phyloP scores from a whole-genome alignment of 179 eudicot genomes.

The Beta macrorhiza region DNA sequence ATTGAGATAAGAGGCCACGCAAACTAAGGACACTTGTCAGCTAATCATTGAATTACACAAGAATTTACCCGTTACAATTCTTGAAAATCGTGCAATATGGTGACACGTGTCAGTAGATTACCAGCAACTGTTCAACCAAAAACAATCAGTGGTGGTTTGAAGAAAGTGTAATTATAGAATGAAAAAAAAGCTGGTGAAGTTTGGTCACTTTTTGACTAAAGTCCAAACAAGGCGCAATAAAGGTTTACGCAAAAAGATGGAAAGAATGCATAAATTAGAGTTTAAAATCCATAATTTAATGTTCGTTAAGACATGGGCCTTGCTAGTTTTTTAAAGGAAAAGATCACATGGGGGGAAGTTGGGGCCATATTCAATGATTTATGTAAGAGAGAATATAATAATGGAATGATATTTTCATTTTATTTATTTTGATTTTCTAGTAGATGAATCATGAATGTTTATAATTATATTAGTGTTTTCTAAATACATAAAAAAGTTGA shows the following conservation, averaged over 20 bases:
- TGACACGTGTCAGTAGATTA: slow-evolving; percentile 12
- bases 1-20: background rate
- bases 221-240: slow-evolving; percentile 16
- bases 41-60: background rate
- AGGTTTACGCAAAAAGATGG: background rate
- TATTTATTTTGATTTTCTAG: no score
- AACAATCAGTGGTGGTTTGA: background rate
- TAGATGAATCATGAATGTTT: no score
- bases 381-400: no score
- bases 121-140: background rate
- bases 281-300: background rate
- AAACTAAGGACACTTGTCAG: background rate
- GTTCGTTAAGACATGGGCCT: background rate
- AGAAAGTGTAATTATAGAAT: no score
- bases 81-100: background rate
- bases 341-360: slow-evolving; percentile 17
- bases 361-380: background rate
- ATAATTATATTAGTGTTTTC: no score
- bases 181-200: background rate
- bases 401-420: no score
- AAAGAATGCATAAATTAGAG: background rate
- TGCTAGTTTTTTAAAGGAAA: background rate
- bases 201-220: slow-evolving; percentile 17
- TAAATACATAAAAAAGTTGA: no score
- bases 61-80: slow-evolving; percentile 5